Base-by-base conservation (phyloP, 176 grass and related monocot genomes). In the Cenchrus americanus region DNA sequence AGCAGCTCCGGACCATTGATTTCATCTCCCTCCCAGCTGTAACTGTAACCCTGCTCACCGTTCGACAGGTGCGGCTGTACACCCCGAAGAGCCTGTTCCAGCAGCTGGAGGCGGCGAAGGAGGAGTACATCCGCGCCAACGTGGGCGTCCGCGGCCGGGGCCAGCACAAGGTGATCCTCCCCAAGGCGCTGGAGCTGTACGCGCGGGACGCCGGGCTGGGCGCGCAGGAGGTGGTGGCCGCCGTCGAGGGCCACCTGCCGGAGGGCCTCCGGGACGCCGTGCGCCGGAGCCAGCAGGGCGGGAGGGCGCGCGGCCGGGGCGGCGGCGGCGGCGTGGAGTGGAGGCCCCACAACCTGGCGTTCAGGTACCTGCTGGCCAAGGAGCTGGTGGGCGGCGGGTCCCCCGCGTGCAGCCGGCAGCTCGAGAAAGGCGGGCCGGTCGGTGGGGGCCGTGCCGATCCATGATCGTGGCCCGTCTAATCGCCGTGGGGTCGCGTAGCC, bases 31-130 rank as follows among this genome's bases (percentile, higher is more conserved):
- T 6, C 0, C 5, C 2, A 70, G 32, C 14, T 6, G 44, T 37
- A 37, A 37, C 34, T 4, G 34, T 37, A 37, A 37, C 34, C 34
- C 8, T 6, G 23, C 42, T 30, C 47, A 62, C 26, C 65, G 5
- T 88, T 14, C n/a, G n/a, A 68, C 84, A 97, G 95, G 88, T 96
- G 66, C 89, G 91, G 34, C 72, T 99, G 74, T 99, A 96, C 75
- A 90, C 53, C 62, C 73, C 93, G 11, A 92, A 86, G 83, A 75
- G 86, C 42, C 14, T 99, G 83, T 84, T 83, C 69, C 89, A 79
- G 71, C 91, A 89, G 91, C 89, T 99, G 85, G 87, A 92, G 83
- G 64, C 60, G 73, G 91, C 96, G 13, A 96, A 90, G 83, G 89
- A 85, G 77, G 89, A 99, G 87, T 95, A 94, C 86, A 75, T 99